Percentiles rank a stretch among this genome's conserved stretches.
Evolutionary conservation across 2,329 filamentous ascomycete genomes (phyloP).

Genomic region (Sporothrix humicola): DNA sequence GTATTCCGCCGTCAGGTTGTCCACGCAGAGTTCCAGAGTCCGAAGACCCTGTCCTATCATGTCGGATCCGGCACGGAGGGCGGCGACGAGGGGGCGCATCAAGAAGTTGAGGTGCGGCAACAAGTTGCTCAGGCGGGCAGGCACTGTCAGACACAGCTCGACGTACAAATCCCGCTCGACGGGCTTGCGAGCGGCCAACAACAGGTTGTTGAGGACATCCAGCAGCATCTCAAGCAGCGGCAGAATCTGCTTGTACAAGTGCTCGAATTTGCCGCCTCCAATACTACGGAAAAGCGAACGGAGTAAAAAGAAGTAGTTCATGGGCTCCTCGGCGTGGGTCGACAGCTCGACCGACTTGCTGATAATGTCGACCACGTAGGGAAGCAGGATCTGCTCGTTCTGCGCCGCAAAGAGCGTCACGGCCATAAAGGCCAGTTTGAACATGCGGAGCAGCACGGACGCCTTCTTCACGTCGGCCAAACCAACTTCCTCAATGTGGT

Average conservation of each 20-base stretch:
- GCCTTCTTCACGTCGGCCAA: constrained; percentile 91
- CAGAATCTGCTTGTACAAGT: constrained; percentile 96
- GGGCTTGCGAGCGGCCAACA: constrained; percentile 88
- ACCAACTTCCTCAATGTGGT: constrained; percentile 91
- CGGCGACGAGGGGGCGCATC: constrained; percentile 97
- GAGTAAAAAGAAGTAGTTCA: constrained; percentile 96
- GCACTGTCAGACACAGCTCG: constrained; percentile 94
- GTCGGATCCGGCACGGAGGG: constrained; percentile 86
- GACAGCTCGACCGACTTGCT: constrained; percentile 97
- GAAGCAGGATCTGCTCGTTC: constrained; percentile 93
- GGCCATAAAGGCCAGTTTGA: constrained; percentile 99
- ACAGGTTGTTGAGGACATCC: constrained; percentile 93
- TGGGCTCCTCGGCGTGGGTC: constrained; percentile 93
- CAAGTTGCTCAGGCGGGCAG: constrained; percentile 89
- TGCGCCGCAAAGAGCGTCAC: constrained; percentile 93
- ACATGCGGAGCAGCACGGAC: constrained; percentile 88
- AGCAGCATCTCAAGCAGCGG: constrained; percentile 96
- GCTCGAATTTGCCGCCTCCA: constrained; percentile 94
- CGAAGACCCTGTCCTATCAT: constrained; percentile 92
- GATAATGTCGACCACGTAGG: constrained; percentile 96
- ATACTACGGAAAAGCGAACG: constrained; percentile 95
- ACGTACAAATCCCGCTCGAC: constrained; percentile 95
- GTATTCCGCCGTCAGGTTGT: constrained; percentile 97
- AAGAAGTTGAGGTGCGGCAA: constrained; percentile 93
- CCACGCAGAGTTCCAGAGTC: constrained; percentile 94